Percentiles rank a stretch among this genome's conserved stretches.
These are phyloP conservation scores for Populus tremula DNA, from an alignment of 345 rosid species.

Conservation along the genomic window DNA sequence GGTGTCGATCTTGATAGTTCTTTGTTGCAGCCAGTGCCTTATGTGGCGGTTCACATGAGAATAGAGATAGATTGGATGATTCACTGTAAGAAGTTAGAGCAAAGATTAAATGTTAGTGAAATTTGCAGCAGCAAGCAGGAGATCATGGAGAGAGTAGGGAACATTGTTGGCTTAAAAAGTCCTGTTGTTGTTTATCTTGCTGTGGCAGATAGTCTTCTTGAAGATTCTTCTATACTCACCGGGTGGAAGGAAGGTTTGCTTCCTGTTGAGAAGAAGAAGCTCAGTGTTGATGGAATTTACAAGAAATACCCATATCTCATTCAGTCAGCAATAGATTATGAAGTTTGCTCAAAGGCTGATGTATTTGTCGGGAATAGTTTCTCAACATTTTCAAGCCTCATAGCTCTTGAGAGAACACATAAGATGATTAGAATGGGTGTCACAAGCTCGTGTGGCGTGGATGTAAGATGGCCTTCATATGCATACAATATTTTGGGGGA, in stretches of 20 bases:
- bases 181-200: conserved; percentile 80
- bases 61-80: conserved; percentile 98
- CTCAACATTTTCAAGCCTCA: conserved; percentile 91
- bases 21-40: conserved; percentile 26
- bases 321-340: conserved; percentile 93
- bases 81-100: conserved; percentile 89
- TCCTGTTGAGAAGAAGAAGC: conserved; percentile 81
- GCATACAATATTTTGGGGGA: conserved; percentile 76
- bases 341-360: conserved; percentile 84
- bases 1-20: conserved; percentile 6
- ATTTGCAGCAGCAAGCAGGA: conserved; percentile 91
- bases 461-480: conserved; percentile 74
- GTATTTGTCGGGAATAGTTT: conserved; percentile 90
- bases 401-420: conserved; percentile 87
- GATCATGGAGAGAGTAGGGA: conserved; percentile 71
- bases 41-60: conserved; percentile 92
- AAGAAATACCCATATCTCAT: conserved; percentile 77
- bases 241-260: conserved; percentile 78
- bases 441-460: conserved; percentile 44
- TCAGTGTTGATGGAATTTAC: conserved; percentile 70
- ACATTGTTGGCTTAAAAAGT: conserved; percentile 41
- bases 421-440: conserved; percentile 62
- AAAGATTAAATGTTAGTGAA: conserved; percentile 49
- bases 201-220: conserved; percentile 76
- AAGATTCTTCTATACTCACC: conserved; percentile 60